These are phyloP conservation scores for Peniophora sp. DNA, from an alignment of 1,284 basidiomycete genomes.

Conservation along the genomic window DNA sequence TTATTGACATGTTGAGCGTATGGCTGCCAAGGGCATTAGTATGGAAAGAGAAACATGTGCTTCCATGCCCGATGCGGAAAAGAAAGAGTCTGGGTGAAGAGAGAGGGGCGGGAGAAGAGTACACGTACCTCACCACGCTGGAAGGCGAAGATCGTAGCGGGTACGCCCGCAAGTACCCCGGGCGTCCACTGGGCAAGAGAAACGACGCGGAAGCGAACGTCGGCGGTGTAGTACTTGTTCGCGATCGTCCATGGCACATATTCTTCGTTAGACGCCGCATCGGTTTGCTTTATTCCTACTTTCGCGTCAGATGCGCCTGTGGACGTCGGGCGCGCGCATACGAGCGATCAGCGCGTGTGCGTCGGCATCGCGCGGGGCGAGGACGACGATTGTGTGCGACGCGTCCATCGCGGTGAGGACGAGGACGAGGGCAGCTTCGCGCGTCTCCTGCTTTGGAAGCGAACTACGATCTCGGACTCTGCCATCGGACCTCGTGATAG, in stretches of 20 bases:
- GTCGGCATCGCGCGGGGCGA: slow-evolving; percentile 7
- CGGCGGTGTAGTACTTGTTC: slow-evolving; percentile 82
- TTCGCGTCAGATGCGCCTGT: slow-evolving; percentile 6
- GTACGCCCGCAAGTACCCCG: slow-evolving; percentile 34
- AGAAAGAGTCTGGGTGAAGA: slow-evolving; percentile 6
- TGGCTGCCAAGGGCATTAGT: slow-evolving; percentile 26
- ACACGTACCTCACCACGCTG: slow-evolving; percentile 49
- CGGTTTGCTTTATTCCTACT: slow-evolving; percentile 14
- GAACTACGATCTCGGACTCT: too few relatives aligned
- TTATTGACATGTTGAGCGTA: slow-evolving; percentile 44
- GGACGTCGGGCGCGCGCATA: slow-evolving; percentile 7
- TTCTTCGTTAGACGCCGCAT: slow-evolving; percentile 15
- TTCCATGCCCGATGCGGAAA: slow-evolving; percentile 1
- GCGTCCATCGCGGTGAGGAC: too few relatives aligned
- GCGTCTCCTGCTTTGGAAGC: too few relatives aligned
- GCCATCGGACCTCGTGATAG: too few relatives aligned
- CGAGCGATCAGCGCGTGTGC: slow-evolving; percentile 9
- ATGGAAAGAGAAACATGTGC: slow-evolving; percentile 3
- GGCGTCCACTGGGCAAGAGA: slow-evolving; percentile 32
- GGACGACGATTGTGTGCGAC: slow-evolving; percentile 4
- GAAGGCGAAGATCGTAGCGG: slow-evolving; percentile 71
- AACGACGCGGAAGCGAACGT: slow-evolving; percentile 59
- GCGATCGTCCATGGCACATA: slow-evolving; percentile 66
- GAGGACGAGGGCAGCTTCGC: too few relatives aligned
- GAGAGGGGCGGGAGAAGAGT: slow-evolving; percentile 6